These are phyloP conservation scores for Ambrosia trifida DNA, from an alignment of 129 eudicot species.

Conservation along the genomic window DNA sequence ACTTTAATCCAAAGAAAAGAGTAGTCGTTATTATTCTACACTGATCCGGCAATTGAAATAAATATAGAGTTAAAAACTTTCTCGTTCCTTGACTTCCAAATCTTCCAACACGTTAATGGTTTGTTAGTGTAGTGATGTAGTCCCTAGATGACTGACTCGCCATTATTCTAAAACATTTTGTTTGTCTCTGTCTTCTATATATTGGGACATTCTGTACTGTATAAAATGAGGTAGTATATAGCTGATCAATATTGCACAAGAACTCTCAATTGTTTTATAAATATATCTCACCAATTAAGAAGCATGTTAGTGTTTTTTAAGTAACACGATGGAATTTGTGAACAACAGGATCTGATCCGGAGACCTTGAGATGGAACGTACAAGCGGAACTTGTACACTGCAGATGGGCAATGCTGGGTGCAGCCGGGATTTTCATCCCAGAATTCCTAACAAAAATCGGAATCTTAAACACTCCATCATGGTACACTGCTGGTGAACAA, in stretches of 20 bases:
- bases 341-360: slow-evolving; percentile 89
- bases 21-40: too few species aligned
- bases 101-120: too few species aligned
- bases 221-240: slow-evolving; percentile 48
- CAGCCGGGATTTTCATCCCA: slow-evolving; percentile 99
- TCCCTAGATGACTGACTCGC: too few species aligned
- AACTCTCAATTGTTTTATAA: too few species aligned
- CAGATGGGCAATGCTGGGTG: slow-evolving; percentile 99
- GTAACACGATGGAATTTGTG: background rate
- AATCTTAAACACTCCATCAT: slow-evolving; percentile 94
- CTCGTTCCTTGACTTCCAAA: too few species aligned
- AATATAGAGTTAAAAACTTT: too few species aligned
- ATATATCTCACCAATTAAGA: slow-evolving; percentile 56
- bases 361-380: slow-evolving; percentile 80
- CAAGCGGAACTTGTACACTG: slow-evolving; percentile 95
- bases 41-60: too few species aligned
- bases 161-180: slow-evolving; percentile 26
- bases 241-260: too few species aligned
- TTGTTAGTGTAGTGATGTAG: too few species aligned
- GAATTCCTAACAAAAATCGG: slow-evolving; percentile 95
- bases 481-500: slow-evolving; percentile 99
- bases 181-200: slow-evolving; percentile 33
- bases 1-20: too few species aligned
- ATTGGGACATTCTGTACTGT: too few species aligned
- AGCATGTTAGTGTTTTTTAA: slow-evolving; percentile 18